Evolutionary conservation across 768 basidiomycete genomes (phyloP).

Genomic region (Boletus barrowsii): DNA sequence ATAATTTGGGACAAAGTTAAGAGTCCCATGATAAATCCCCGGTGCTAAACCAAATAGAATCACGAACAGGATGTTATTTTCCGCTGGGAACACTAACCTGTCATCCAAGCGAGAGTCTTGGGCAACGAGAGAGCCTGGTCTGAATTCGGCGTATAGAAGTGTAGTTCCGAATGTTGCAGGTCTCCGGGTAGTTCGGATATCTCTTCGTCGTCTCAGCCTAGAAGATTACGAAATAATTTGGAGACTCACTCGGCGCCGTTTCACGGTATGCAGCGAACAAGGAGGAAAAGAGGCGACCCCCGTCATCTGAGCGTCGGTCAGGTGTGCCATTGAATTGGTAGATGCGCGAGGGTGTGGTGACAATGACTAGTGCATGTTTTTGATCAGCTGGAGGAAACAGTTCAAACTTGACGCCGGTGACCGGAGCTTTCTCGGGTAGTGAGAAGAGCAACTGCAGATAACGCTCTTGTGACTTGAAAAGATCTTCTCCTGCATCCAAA

Average conservation of each 20-base stretch:
- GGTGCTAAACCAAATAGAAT: slow-evolving; percentile 47
- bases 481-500: slow-evolving; percentile 86
- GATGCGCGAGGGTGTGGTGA: slow-evolving; percentile 82
- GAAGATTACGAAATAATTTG: not conserved
- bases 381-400: slow-evolving; percentile 64
- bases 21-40: slow-evolving; percentile 82
- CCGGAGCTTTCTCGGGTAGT: slow-evolving; percentile 74
- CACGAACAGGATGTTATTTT: not conserved
- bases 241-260: slow-evolving; percentile 68
- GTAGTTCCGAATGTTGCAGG: slow-evolving; percentile 70
- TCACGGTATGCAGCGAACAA: slow-evolving; percentile 77
- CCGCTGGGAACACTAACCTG: slow-evolving; percentile 47
- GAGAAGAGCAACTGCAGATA: slow-evolving; percentile 72
- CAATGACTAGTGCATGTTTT: slow-evolving; percentile 66
- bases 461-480: slow-evolving; percentile 86
- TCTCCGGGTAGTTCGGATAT: slow-evolving; percentile 89
- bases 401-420: slow-evolving; percentile 85
- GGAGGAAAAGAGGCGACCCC: slow-evolving; percentile 67
- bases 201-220: slow-evolving; percentile 48
- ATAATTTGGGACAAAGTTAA: slow-evolving; percentile 65
- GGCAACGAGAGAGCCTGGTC: slow-evolving; percentile 70
- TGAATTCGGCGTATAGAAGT: slow-evolving; percentile 71
- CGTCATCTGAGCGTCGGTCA: slow-evolving; percentile 70
- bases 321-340: slow-evolving; percentile 82
- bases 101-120: slow-evolving; percentile 85